A percentile compares a stretch with the other conserved stretches of the same genome.
Conservation (phyloP, 2,329 filamentous ascomycete genomes). For the Fusarium neocosmosporiellum region DNA sequence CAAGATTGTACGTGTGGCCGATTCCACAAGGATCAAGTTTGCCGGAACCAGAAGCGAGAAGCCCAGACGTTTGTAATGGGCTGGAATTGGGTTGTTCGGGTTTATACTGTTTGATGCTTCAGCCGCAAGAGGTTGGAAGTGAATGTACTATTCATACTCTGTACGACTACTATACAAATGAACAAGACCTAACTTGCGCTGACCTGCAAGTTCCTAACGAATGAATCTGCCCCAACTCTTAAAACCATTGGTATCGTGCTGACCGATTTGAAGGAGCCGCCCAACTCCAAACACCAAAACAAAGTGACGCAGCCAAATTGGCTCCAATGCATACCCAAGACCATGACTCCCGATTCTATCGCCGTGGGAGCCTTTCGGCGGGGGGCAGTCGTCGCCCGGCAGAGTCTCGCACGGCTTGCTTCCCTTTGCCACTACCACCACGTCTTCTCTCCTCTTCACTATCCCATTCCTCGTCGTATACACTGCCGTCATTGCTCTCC, state of each 20-base stretch:
- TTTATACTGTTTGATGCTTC: constrained; percentile 26
- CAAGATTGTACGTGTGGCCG: constrained; percentile 82
- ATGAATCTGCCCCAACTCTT: constrained; percentile 29
- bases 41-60: constrained; percentile 89
- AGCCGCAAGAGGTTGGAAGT: constrained; percentile 20
- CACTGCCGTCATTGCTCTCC: constrained; percentile 40
- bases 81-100: constrained; percentile 10
- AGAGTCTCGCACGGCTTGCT: constrained; percentile 59
- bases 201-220: constrained; percentile 31
- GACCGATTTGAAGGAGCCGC: constrained; percentile 29
- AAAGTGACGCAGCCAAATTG: neutral
- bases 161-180: constrained; percentile 49
- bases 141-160: constrained; percentile 49
- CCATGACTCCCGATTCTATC: constrained; percentile 21
- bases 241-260: constrained; percentile 44
- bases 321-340: neutral
- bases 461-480: constrained; percentile 53
- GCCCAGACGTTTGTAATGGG: constrained; percentile 76
- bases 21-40: constrained; percentile 93
- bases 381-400: constrained; percentile 63
- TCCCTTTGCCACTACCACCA: constrained; percentile 56
- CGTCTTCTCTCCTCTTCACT: constrained; percentile 58
- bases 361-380: constrained; percentile 62
- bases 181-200: constrained; percentile 32
- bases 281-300: constrained; percentile 40